A percentile compares a stretch with the other conserved stretches of the same genome.
These are phyloP conservation scores for Vigna radiata DNA, from an alignment of 306 rosid species.

Conservation along the genomic window DNA sequence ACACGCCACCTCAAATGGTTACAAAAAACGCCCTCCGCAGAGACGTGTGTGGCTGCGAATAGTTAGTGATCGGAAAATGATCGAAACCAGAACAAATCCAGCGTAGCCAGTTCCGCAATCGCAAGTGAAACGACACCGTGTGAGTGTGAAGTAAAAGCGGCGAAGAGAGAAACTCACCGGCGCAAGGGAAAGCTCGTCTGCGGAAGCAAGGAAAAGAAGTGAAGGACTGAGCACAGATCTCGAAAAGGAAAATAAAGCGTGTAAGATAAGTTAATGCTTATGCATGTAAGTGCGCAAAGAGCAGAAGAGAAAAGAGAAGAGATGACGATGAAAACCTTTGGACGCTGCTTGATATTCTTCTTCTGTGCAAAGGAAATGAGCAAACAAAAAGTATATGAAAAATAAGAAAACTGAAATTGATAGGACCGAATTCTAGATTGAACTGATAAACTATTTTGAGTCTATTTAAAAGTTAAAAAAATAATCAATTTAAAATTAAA, in stretches of 20 bases:
- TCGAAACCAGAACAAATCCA: background rate
- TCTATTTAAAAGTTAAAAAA: too few species aligned
- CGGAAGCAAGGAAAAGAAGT: conserved; percentile 9
- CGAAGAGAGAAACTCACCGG: conserved; percentile 47
- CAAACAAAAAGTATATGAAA: background rate
- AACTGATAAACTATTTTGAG: too few species aligned
- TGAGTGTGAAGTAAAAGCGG: conserved; percentile 31
- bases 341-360: conserved; percentile 46
- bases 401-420: background rate
- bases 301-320: conserved; percentile 18
- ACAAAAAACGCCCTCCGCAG: background rate
- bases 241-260: conserved; percentile 16
- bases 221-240: conserved; percentile 60
- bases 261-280: background rate
- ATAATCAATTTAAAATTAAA: too few species aligned
- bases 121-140: conserved; percentile 7
- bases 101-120: background rate
- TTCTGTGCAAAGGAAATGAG: conserved; percentile 38
- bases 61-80: background rate
- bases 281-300: background rate
- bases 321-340: conserved; percentile 50
- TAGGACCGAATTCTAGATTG: too few species aligned
- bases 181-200: conserved; percentile 16
- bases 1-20: background rate
- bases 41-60: background rate